These are phyloP conservation scores for Ogataea methanolica DNA, from an alignment of 805 yeast species.

Conservation along the genomic window DNA sequence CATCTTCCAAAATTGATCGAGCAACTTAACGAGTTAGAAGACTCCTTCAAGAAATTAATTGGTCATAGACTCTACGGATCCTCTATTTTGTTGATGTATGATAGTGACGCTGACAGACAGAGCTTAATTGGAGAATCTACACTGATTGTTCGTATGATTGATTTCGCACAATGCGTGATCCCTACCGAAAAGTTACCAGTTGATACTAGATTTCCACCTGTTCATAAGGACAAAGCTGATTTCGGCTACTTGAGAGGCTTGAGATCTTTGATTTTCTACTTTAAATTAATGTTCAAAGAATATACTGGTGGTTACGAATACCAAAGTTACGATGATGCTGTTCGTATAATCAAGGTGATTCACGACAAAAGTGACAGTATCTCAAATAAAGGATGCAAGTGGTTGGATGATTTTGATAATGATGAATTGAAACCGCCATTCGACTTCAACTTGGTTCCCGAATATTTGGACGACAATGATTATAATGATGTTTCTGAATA, in stretches of 20 bases:
- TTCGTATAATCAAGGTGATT: constrained; percentile 13
- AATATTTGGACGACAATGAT: constrained; percentile 15
- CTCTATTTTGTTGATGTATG: constrained; percentile 83
- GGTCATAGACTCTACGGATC: constrained; percentile 93
- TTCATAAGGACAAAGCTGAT: constrained; percentile 60
- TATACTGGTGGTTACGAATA: constrained; percentile 39
- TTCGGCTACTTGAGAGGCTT: constrained; percentile 83
- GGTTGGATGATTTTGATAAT: constrained; percentile 34
- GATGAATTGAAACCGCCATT: constrained; percentile 20
- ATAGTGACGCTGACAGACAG: constrained; percentile 42
- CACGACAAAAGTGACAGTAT: constrained; percentile 5
- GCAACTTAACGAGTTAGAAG: constrained; percentile 54
- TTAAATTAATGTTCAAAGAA: constrained; percentile 52
- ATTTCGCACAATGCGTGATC: constrained; percentile 90
- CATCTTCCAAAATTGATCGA: constrained; percentile 66
- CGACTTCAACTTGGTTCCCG: constrained; percentile 21
- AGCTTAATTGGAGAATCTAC: constrained; percentile 13
- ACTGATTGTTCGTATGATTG: constrained; percentile 69
- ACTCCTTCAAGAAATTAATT: constrained; percentile 48
- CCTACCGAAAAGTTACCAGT: constrained; percentile 45
- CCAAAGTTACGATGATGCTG: constrained; percentile 13
- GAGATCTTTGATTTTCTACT: constrained; percentile 63
- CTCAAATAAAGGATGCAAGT: constrained; percentile 22
- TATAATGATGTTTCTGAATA: constrained; percentile 28
- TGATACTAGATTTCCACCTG: constrained; percentile 65